Percentiles rank a stretch among this genome's conserved stretches.
These are phyloP conservation scores for Polymyxa betae DNA, from an alignment of 208 protist genomes.

Conservation along the genomic window DNA sequence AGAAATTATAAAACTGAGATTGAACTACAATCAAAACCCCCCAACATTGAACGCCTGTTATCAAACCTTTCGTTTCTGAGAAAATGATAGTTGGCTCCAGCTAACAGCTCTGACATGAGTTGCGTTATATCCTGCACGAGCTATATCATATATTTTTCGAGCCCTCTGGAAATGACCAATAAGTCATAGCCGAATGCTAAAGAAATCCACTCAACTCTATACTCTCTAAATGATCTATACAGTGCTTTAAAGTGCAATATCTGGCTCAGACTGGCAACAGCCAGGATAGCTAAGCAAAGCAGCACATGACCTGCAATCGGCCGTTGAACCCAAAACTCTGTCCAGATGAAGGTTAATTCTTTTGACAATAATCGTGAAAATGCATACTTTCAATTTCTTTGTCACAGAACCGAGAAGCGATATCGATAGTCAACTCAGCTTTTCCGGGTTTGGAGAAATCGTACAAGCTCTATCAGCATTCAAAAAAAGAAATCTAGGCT, in stretches of 20 bases:
- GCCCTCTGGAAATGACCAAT: background rate
- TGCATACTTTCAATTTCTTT: slow-evolving; percentile 6
- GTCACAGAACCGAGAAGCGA: background rate
- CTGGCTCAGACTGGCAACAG: slow-evolving; percentile 3
- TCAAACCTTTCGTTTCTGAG: slow-evolving; percentile 41
- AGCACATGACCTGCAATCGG: background rate
- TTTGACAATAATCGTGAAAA: background rate
- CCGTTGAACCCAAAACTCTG: slow-evolving; percentile 5
- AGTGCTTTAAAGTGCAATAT: slow-evolving; percentile 29
- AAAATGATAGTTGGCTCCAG: slow-evolving; percentile 34
- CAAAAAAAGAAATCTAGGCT: background rate
- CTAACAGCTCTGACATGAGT: background rate
- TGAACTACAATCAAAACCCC: background rate
- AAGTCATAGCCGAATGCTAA: background rate
- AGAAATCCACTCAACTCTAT: background rate
- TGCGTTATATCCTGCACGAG: background rate
- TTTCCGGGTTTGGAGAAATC: slow-evolving; percentile 12
- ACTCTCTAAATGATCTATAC: slow-evolving; percentile 14
- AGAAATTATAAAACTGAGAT: slow-evolving; percentile 56
- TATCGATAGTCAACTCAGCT: background rate
- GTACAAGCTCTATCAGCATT: background rate
- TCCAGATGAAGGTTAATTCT: background rate
- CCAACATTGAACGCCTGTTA: too few relatives aligned
- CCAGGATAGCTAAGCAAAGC: slow-evolving; percentile 20
- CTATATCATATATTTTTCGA: background rate